Percentiles rank a stretch among this genome's conserved stretches.
Evolutionary conservation across 768 basidiomycete genomes (phyloP).

Genomic region (Xerocomellus amylosporus): DNA sequence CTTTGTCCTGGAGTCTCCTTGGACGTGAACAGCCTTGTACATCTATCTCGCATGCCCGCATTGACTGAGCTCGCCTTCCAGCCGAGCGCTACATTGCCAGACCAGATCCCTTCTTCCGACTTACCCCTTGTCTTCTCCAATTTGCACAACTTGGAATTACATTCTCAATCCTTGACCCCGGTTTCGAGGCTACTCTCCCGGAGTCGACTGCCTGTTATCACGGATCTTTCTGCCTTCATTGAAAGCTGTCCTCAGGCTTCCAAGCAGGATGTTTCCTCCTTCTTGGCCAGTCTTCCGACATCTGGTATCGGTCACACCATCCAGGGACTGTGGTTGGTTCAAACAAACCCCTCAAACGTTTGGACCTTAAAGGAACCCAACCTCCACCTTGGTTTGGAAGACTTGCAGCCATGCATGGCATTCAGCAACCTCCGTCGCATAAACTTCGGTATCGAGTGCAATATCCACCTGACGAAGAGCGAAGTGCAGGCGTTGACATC

Average conservation of each 20-base stretch:
- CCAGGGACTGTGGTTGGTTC: neutral
- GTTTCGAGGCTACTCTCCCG: neutral
- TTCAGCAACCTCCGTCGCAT: neutral
- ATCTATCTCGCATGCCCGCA: conserved; percentile 1
- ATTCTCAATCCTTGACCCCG: neutral
- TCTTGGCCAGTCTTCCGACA: neutral
- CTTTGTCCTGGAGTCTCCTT: neutral
- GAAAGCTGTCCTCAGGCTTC: neutral
- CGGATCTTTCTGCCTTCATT: neutral
- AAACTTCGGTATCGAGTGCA: too few relatives aligned
- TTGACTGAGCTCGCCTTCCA: neutral
- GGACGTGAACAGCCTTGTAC: neutral
- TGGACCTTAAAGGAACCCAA: too few relatives aligned
- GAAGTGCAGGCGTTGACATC: too few relatives aligned
- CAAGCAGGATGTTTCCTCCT: neutral
- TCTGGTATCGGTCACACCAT: neutral
- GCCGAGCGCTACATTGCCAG: neutral
- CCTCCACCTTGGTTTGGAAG: too few relatives aligned
- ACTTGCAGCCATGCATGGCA: neutral
- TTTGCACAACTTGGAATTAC: neutral
- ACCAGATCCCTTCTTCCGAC: neutral
- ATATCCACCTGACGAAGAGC: too few relatives aligned
- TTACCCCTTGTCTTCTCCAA: neutral
- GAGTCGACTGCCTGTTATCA: neutral
- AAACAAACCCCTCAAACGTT: too few relatives aligned